Percentiles rank a stretch among this genome's conserved stretches.
Conservation (phyloP, 208 protist genomes). For the Novymonas esmeraldas region DNA sequence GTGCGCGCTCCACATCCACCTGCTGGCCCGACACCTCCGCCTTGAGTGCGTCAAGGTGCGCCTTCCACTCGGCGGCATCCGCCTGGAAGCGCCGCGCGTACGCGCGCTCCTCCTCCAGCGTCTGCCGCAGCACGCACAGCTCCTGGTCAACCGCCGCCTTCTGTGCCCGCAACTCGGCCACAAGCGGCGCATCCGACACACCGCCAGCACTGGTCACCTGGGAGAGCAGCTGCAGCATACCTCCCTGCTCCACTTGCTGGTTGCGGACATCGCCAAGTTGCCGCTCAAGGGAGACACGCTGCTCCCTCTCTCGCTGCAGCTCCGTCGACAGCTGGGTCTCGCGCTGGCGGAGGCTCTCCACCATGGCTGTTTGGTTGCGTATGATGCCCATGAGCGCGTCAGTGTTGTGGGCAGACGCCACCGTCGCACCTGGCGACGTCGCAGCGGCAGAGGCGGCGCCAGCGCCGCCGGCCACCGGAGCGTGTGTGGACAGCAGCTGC, state of each 20-base stretch:
- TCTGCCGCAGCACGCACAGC: conserved; percentile 45
- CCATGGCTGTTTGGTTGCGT: conserved; percentile 70
- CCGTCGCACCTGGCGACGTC: neutral
- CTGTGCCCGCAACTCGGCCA: conserved; percentile 72
- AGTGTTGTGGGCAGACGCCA: conserved; percentile 15
- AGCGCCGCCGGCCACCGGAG: neutral
- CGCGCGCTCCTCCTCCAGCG: conserved; percentile 63
- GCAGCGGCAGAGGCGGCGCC: neutral
- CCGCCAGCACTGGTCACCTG: conserved; percentile 26
- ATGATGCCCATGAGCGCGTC: conserved; percentile 63
- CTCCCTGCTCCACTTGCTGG: conserved; percentile 62
- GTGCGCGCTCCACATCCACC: conserved; percentile 56
- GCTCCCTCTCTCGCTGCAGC: conserved; percentile 51
- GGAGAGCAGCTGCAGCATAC: conserved; percentile 48
- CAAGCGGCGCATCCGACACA: conserved; percentile 40
- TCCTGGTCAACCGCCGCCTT: conserved; percentile 55
- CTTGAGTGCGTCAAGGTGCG: conserved; percentile 57
- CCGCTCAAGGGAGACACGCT: conserved; percentile 33
- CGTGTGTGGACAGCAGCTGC: conserved; percentile 31
- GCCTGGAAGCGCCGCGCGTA: conserved; percentile 44
- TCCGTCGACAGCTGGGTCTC: conserved; percentile 67
- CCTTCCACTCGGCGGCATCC: conserved; percentile 66
- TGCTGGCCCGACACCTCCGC: conserved; percentile 61
- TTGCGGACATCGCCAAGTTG: conserved; percentile 52
- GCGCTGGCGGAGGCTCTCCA: conserved; percentile 79